Evolutionary conservation across 2,329 filamentous ascomycete genomes (phyloP).

Genomic region (Salinomyces thailandicus): DNA sequence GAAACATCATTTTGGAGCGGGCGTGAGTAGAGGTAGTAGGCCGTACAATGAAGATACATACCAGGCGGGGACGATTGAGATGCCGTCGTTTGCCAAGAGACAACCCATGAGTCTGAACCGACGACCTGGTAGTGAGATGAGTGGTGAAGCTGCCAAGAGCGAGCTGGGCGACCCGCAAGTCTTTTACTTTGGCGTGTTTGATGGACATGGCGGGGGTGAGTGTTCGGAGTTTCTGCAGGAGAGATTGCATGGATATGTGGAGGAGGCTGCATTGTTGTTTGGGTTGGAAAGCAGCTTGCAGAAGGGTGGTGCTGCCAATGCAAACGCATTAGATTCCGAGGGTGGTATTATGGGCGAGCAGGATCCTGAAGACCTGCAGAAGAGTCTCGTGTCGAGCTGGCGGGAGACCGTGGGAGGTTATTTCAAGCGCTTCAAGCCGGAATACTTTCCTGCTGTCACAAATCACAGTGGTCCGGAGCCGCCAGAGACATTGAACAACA

Average conservation of each 20-base stretch:
- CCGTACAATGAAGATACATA: slow-evolving; percentile 89
- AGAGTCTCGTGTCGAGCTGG: slow-evolving; percentile 63
- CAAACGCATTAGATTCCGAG: slow-evolving; percentile 31
- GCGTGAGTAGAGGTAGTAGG: slow-evolving; percentile 67
- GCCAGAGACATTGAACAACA: slow-evolving; percentile 26
- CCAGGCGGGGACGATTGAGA: slow-evolving; percentile 84
- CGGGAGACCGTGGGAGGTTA: slow-evolving; percentile 82
- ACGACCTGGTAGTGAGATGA: slow-evolving; percentile 16
- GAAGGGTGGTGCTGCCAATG: slow-evolving; percentile 20
- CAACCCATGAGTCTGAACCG: slow-evolving; percentile 55
- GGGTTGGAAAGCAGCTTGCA: slow-evolving; percentile 66
- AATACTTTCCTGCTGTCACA: slow-evolving; percentile 46
- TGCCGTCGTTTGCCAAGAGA: slow-evolving; percentile 84
- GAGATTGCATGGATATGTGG: slow-evolving; percentile 77
- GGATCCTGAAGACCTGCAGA: slow-evolving; percentile 59
- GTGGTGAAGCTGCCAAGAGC: slow-evolving; percentile 50
- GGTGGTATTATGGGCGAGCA: slow-evolving; percentile 40
- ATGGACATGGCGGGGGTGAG: slow-evolving; percentile 84
- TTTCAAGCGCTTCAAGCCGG: slow-evolving; percentile 79
- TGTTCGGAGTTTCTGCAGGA: slow-evolving; percentile 82
- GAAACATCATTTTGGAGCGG: slow-evolving; percentile 89
- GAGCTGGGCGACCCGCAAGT: slow-evolving; percentile 84
- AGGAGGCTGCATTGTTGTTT: slow-evolving; percentile 67
- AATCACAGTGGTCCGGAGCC: slow-evolving; percentile 4
- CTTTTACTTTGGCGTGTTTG: slow-evolving; percentile 95